phyloP scores from a whole-genome alignment of 2,329 filamentous ascomycete genomes.

The Diaporthe nobilis region DNA sequence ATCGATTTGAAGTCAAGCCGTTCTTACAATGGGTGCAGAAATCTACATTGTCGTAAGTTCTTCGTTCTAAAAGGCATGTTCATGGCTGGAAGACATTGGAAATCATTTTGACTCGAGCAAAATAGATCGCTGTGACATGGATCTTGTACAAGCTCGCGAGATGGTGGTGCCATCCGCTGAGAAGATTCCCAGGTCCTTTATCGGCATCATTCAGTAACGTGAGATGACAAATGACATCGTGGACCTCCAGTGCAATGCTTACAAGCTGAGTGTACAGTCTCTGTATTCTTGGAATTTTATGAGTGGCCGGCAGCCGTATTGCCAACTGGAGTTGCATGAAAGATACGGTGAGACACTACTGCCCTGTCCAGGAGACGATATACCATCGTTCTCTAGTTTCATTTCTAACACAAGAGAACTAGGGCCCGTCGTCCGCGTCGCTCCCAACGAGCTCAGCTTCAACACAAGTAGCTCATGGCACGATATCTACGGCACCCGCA shows the following conservation, averaged over 20 bases:
- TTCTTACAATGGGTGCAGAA: neutral
- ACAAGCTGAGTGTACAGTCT: neutral
- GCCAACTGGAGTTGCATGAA: neutral
- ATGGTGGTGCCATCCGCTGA: constrained; percentile 1
- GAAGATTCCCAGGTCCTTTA: neutral
- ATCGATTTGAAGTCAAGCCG: neutral
- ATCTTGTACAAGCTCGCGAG: neutral
- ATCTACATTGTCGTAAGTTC: neutral
- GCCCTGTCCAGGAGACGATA: neutral
- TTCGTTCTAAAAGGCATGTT: neutral
- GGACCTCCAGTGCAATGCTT: neutral
- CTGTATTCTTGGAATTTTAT: neutral
- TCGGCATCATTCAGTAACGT: constrained; percentile 1
- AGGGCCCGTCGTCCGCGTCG: constrained; percentile 5
- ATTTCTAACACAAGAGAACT: neutral
- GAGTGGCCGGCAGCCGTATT: neutral
- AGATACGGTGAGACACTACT: neutral
- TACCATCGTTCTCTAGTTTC: neutral
- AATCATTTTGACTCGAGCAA: neutral
- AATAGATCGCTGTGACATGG: neutral
- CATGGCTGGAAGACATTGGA: neutral
- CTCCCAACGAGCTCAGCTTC: constrained; percentile 14
- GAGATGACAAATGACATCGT: neutral
- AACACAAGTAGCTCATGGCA: neutral
- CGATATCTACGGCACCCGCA: constrained; percentile 43